Conservation (phyloP, 345 rosid genomes). For the Excoecaria agallocha region DNA sequence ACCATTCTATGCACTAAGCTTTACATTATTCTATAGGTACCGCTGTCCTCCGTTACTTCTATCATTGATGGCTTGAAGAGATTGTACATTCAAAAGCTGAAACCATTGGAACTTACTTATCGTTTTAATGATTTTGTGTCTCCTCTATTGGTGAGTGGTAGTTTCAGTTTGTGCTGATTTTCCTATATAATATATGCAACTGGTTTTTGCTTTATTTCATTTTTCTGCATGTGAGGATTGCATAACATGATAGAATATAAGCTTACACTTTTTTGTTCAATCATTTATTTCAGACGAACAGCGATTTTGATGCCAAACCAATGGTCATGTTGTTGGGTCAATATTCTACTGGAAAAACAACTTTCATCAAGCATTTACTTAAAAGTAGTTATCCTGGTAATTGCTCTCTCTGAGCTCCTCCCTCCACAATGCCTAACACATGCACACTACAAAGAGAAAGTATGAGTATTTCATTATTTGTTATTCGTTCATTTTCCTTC, state of each 20-base stretch:
- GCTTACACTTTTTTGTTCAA: conserved; percentile 14
- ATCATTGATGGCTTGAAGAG: conserved; percentile 88
- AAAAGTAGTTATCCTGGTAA: conserved; percentile 76
- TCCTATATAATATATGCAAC: background rate
- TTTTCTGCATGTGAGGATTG: background rate
- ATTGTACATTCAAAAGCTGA: conserved; percentile 81
- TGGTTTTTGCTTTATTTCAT: conserved; percentile 18
- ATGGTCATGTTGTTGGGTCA: conserved; percentile 99
- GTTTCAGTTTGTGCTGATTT: background rate
- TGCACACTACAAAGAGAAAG: background rate
- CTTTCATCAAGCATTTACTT: conserved; percentile 94
- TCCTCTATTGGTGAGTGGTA: conserved; percentile 53
- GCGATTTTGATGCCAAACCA: conserved; percentile 95
- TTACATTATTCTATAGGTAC: conserved; percentile 38
- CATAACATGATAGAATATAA: background rate
- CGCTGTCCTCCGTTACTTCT: conserved; percentile 85
- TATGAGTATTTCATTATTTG: conserved; percentile 1
- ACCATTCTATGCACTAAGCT: background rate
- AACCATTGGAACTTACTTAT: conserved; percentile 85
- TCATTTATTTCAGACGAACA: conserved; percentile 55
- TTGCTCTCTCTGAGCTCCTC: background rate
- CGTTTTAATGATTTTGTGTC: conserved; percentile 93
- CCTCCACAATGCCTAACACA: background rate
- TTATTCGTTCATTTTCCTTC: background rate
- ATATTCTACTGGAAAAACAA: conserved; percentile 96